Evolutionary conservation across 2,329 filamentous ascomycete genomes (phyloP).

Genomic region (Xylaria digitata): DNA sequence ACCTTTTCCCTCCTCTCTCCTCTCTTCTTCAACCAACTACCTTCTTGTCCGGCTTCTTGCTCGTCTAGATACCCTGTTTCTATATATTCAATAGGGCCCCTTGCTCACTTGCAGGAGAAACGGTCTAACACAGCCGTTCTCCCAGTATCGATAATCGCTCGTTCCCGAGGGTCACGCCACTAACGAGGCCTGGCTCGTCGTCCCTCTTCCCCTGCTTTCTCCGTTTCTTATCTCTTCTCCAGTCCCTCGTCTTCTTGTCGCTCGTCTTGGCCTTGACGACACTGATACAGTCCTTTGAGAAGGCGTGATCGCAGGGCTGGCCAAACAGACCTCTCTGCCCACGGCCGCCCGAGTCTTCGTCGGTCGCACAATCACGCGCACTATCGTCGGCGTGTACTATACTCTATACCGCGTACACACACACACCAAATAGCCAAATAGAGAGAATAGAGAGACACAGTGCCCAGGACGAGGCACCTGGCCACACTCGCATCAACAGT

Average conservation of each 20-base stretch:
- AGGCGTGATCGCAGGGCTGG: slow-evolving; percentile 27
- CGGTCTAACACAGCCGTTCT: neutral
- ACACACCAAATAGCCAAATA: no score
- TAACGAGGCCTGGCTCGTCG: neutral
- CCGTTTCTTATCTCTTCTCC: slow-evolving; percentile 8
- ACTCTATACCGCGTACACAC: slow-evolving; percentile 5
- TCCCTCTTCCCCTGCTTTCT: slow-evolving; percentile 3
- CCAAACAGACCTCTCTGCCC: slow-evolving; percentile 35
- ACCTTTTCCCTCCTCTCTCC: slow-evolving; percentile 12
- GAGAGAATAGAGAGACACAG: slow-evolving; percentile 33
- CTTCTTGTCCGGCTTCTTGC: slow-evolving; percentile 2
- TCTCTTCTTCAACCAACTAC: neutral
- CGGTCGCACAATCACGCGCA: slow-evolving; percentile 37
- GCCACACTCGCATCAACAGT: slow-evolving; percentile 32
- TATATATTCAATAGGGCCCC: slow-evolving; percentile 5
- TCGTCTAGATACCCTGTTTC: slow-evolving; percentile 1
- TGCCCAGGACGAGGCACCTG: slow-evolving; percentile 31
- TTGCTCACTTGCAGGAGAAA: neutral
- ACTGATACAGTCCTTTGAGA: slow-evolving; percentile 7
- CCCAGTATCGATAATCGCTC: neutral
- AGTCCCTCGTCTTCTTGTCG: slow-evolving; percentile 3
- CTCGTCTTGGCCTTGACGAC: slow-evolving; percentile 6
- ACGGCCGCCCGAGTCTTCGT: slow-evolving; percentile 32
- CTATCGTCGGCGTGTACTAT: slow-evolving; percentile 30
- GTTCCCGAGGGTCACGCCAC: slow-evolving; percentile 6